Base-by-base conservation (phyloP, 1,284 basidiomycete genomes). In the Ganoderma lucidum region DNA sequence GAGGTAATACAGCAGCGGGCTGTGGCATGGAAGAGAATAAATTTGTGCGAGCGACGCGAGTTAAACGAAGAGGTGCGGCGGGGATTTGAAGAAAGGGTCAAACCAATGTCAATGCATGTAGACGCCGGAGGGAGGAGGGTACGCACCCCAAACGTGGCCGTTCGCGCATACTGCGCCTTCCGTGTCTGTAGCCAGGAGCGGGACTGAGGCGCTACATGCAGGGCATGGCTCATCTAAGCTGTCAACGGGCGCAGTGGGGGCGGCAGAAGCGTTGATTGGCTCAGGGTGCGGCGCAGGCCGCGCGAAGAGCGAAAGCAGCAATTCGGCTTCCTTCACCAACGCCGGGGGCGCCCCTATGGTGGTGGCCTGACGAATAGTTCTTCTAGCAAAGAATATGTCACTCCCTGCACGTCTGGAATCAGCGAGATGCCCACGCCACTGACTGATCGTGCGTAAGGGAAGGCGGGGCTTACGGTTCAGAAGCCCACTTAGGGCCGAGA, bases 1-100 rank as follows among this genome's bases (percentile, higher is more conserved):
- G 90, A 90, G 59, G 91, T 93, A 66, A 93, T 83, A 17, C 90
- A 90, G 76, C 92, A 93, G 59, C 91, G 87, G 62, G 84, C 91
- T 92, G 75, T 69, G 68, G 70, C 67, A 66, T 3, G 44, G 28
- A 17, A 41, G n/a, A 30, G 4, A 63, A 44, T 3, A 12, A 32
- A 30, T 23, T 28, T 14, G 44, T 32, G 14, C 9, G n/a, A n/a
- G 45, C 45, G 44, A 28, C 35, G 45, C 23, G 10, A 51, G 48
- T 8, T 28, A 53, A 64, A 23, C 32, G 15, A 17, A 28, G 5
- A 19, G n/a, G 14, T 12, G 28, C 35, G 28, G 53, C 17, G 41
- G 44, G 23, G 66, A 14, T 35, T 35, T 9, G 53, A 53, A 68
- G 19, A 53, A 12, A 39, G 32, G 48, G 39, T 17, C 32, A 3